Base-by-base conservation (phyloP, 306 rosid species). In the Lithocarpus polystachyus region DNA sequence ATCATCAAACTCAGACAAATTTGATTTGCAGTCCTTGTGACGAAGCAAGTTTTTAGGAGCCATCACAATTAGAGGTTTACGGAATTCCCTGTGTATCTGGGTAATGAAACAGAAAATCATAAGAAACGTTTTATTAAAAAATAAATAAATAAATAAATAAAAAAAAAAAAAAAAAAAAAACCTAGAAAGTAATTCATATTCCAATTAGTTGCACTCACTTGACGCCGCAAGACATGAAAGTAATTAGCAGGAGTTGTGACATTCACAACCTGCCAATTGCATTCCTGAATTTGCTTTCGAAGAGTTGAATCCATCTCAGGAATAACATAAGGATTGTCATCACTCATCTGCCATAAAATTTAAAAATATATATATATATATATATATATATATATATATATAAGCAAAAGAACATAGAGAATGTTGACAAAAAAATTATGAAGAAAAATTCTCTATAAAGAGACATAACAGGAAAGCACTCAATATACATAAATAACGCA, bases 231-330 rank as follows among this genome's bases (percentile, higher is more conserved):
- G 79, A 96, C 98, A 87, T 96, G 99, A 92, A 96, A 96, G 80
- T 93, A 96, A 80, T 95, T 95, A 71, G 99, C 98, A 59, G 97
- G 99, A 79, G 99, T 93, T 20, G 99, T 93, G 75, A 93, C 97
- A 81, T 91, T 96, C 82, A 96, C 99, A 84, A 96, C 82, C 89
- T 96, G 98, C 94, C 91, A 89, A 84, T 96, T 96, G 85, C 98
- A 96, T 86, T 95, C 99, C 90, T 96, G 98, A 89, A 96, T 96
- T 87, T 93, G 98, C 55, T 84, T 96, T 72, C 97, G 79, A 19
- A 91, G 97, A 72, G 98, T 96, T 35, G 97, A 85, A 82, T 96
- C 99, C 99, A 96, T 96, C 88, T 93, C 99, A 71, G 99, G 99
- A 79, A 96, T 91, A 84, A 91, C 85, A 75, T 78, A 86, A 76